phyloP scores from a whole-genome alignment of 2,329 filamentous ascomycete species.

The Aspergillus clavatus region DNA sequence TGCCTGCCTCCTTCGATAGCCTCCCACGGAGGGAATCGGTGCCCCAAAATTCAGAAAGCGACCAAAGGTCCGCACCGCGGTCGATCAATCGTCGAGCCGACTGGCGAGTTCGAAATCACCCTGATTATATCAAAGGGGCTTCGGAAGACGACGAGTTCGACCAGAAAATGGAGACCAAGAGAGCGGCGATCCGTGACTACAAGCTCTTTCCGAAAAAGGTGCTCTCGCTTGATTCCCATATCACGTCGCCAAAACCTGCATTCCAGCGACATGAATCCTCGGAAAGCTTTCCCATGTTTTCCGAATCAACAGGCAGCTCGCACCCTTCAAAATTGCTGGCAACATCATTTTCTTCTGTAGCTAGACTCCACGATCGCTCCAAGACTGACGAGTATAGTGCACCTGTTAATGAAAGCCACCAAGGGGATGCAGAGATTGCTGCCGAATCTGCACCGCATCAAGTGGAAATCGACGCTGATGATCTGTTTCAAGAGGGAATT shows the following conservation, averaged over 20 bases:
- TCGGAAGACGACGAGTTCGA: slow-evolving; percentile 37
- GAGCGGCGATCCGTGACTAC: slow-evolving; percentile 45
- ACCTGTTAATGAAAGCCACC: slow-evolving; percentile 1
- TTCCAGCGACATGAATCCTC: slow-evolving; percentile 53
- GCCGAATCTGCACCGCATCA: slow-evolving; percentile 12
- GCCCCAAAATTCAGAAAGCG: slow-evolving; percentile 19
- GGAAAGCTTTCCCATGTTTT: slow-evolving; percentile 61
- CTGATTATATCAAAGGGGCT: slow-evolving; percentile 23
- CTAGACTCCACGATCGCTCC: slow-evolving; percentile 21
- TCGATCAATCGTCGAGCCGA: slow-evolving; percentile 36
- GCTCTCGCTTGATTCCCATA: slow-evolving; percentile 45
- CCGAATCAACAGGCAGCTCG: slow-evolving; percentile 56
- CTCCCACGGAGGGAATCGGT: slow-evolving; percentile 21
- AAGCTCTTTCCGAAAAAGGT: slow-evolving; percentile 47
- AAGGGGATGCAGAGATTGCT: slow-evolving; percentile 9
- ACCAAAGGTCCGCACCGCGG: slow-evolving; percentile 39
- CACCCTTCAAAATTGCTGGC: slow-evolving; percentile 49
- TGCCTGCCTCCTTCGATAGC: slow-evolving; percentile 16
- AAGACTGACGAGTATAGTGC: slow-evolving; percentile 19
- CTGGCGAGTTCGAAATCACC: slow-evolving; percentile 30
- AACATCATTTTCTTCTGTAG: slow-evolving; percentile 44
- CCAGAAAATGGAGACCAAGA: slow-evolving; percentile 39
- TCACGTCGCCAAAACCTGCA: slow-evolving; percentile 27
- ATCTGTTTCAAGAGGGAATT: slow-evolving; percentile 23
- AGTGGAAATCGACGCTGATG: slow-evolving; percentile 18